These are phyloP conservation scores for Globisporangium carolinianum DNA, from an alignment of 352 stramenopile genomes.

Conservation along the genomic window DNA sequence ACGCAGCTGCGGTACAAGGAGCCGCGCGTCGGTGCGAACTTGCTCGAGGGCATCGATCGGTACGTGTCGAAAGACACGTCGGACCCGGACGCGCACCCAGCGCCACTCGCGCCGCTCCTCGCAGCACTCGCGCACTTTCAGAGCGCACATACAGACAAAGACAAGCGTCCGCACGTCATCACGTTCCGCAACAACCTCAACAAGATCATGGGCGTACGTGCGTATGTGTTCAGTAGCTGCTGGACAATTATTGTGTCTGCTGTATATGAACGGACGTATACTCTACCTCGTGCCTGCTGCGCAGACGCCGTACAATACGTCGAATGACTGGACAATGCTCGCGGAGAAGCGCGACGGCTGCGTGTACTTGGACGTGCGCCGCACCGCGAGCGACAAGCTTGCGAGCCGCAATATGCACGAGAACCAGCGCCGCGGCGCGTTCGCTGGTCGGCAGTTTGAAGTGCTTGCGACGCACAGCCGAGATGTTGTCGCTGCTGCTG, in stretches of 20 bases:
- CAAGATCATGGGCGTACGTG: constrained; percentile 69
- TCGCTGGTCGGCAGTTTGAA: constrained; percentile 68
- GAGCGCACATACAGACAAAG: constrained; percentile 2
- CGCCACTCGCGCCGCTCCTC: constrained; percentile 45
- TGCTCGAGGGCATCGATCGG: constrained; percentile 51
- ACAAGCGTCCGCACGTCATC: constrained; percentile 39
- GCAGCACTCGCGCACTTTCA: constrained; percentile 40
- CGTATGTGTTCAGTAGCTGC: background rate
- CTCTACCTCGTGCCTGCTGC: too few species aligned
- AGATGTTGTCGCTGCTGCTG: background rate
- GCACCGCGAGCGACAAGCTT: constrained; percentile 35
- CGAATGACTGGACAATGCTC: constrained; percentile 54
- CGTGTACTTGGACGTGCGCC: constrained; percentile 59
- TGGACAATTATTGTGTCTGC: background rate
- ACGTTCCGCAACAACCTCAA: constrained; percentile 81
- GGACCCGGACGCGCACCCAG: constrained; percentile 30
- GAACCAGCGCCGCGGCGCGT: constrained; percentile 51
- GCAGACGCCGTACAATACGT: constrained; percentile 75
- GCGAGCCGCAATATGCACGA: constrained; percentile 32
- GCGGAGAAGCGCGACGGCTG: constrained; percentile 48
- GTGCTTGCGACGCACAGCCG: constrained; percentile 32
- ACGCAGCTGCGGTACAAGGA: constrained; percentile 27
- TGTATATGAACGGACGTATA: too few species aligned
- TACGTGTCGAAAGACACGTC: constrained; percentile 48
- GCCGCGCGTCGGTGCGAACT: constrained; percentile 32